Percentiles rank a stretch among this genome's conserved stretches.
Conservation (phyloP, 345 rosid species). For the Salix suchowensis region DNA sequence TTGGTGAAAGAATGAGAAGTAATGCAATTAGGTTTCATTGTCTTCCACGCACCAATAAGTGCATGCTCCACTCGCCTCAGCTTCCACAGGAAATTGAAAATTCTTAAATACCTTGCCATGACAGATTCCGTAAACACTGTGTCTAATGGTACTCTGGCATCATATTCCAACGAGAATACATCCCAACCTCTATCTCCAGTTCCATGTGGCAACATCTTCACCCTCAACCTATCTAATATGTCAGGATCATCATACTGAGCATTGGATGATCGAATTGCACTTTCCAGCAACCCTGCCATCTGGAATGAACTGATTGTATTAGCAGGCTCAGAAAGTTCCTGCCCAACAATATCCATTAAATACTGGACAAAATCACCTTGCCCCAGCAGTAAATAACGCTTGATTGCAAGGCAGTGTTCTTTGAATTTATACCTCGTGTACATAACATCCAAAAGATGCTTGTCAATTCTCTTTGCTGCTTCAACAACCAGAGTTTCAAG, state of each 20-base stretch:
- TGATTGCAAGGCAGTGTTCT: conserved; percentile 95
- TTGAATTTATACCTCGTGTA: conserved; percentile 72
- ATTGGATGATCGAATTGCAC: conserved; percentile 90
- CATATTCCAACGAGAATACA: conserved; percentile 94
- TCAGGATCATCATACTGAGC: conserved; percentile 97
- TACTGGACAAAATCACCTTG: conserved; percentile 99
- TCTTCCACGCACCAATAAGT: conserved; percentile 94
- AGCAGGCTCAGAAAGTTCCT: conserved; percentile 96
- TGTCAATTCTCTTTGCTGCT: conserved; percentile 97
- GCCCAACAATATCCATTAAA: conserved; percentile 86
- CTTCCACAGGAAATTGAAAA: conserved; percentile 96
- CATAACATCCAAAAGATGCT: conserved; percentile 79
- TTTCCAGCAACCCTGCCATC: conserved; percentile 89
- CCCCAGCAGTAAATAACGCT: conserved; percentile 87
- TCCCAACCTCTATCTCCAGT: conserved; percentile 95
- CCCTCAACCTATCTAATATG: conserved; percentile 81
- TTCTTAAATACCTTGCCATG: conserved; percentile 74
- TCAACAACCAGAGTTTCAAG: conserved; percentile 80
- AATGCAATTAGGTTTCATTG: conserved; percentile 96
- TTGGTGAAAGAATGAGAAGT: conserved; percentile 72
- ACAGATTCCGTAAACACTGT: conserved; percentile 88
- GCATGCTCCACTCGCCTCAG: conserved; percentile 96
- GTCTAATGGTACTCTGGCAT: conserved; percentile 88
- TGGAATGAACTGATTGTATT: conserved; percentile 90
- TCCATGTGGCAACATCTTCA: conserved; percentile 94